A percentile compares a stretch with the other conserved stretches of the same genome.
phyloP scores from a whole-genome alignment of 306 rosid genomes.

The Rubus parviflorus region DNA sequence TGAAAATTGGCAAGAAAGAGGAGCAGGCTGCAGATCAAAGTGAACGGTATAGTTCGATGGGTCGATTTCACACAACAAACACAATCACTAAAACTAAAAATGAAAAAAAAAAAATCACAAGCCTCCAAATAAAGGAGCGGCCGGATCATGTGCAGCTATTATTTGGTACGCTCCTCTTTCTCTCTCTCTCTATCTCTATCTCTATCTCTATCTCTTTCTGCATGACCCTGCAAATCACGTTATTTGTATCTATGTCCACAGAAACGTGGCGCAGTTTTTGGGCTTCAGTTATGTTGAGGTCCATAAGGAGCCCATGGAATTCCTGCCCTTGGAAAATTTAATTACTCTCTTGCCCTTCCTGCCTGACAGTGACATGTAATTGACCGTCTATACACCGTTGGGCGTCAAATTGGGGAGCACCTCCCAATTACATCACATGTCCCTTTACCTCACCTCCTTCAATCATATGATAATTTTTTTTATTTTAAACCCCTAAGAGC shows the following conservation, averaged over 20 bases:
- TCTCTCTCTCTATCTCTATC: background rate
- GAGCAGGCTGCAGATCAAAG: background rate
- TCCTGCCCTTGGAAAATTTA: too few relatives aligned
- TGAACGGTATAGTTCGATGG: background rate
- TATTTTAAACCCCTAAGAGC: too few relatives aligned
- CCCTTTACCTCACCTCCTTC: too few relatives aligned
- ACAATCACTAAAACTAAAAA: background rate
- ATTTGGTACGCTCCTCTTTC: background rate
- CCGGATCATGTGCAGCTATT: background rate
- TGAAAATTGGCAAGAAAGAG: background rate
- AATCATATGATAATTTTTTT: too few relatives aligned
- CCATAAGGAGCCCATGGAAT: background rate
- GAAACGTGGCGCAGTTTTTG: background rate
- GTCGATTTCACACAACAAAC: background rate
- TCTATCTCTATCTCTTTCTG: too few relatives aligned
- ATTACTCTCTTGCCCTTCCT: too few relatives aligned
- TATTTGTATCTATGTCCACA: background rate
- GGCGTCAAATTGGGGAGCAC: too few relatives aligned
- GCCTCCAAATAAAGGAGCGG: slow-evolving; percentile 42
- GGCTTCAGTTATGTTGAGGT: background rate
- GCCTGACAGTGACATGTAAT: too few relatives aligned
- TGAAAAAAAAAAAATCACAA: background rate
- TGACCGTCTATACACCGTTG: too few relatives aligned
- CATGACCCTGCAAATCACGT: background rate
- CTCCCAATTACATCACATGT: too few relatives aligned